Evolutionary conservation across 345 rosid species (phyloP).

Genomic region (Melastoma malabathricum): DNA sequence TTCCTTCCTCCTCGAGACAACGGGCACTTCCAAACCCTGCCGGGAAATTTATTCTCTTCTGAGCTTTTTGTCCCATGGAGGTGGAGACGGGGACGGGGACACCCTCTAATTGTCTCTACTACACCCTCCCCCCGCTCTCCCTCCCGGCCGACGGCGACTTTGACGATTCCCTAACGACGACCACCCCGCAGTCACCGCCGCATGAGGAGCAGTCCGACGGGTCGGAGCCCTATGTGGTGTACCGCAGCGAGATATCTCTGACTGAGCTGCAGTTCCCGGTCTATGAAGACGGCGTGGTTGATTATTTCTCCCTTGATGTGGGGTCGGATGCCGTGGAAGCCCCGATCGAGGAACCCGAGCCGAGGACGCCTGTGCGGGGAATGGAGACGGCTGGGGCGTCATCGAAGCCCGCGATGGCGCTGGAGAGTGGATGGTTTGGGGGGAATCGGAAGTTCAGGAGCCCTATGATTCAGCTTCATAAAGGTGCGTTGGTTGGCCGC

Average conservation of each 20-base stretch:
- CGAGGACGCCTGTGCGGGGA: conserved; percentile 17
- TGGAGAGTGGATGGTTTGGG: conserved; percentile 64
- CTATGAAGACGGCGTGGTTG: conserved; percentile 28
- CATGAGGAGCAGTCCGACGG: conserved; percentile 11
- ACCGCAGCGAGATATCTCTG: conserved; percentile 64
- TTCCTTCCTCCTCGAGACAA: too few relatives aligned
- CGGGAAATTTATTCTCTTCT: too few relatives aligned
- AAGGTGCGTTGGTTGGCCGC: conserved; percentile 26
- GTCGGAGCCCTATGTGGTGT: conserved; percentile 40
- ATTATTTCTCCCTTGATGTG: conserved; percentile 66
- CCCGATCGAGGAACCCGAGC: conserved; percentile 15
- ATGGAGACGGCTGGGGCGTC: background rate
- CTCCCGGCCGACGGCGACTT: conserved; percentile 11
- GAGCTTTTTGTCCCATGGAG: conserved; percentile 12
- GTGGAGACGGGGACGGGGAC: conserved; percentile 8
- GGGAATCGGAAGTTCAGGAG: conserved; percentile 54
- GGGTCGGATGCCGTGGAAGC: conserved; percentile 8
- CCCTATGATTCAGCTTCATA: conserved; percentile 90
- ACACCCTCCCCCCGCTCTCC: conserved; percentile 37
- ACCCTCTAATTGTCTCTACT: conserved; percentile 28
- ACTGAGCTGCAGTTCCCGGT: conserved; percentile 11
- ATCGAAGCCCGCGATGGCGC: conserved; percentile 13
- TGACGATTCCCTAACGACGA: conserved; percentile 1
- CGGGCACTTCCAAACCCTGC: too few relatives aligned
- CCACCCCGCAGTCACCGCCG: conserved; percentile 7